Evolutionary conservation across 106 monocot species (phyloP), one percentile per base, ranked within the genome.

Genomic region (Allium cepa): DNA sequence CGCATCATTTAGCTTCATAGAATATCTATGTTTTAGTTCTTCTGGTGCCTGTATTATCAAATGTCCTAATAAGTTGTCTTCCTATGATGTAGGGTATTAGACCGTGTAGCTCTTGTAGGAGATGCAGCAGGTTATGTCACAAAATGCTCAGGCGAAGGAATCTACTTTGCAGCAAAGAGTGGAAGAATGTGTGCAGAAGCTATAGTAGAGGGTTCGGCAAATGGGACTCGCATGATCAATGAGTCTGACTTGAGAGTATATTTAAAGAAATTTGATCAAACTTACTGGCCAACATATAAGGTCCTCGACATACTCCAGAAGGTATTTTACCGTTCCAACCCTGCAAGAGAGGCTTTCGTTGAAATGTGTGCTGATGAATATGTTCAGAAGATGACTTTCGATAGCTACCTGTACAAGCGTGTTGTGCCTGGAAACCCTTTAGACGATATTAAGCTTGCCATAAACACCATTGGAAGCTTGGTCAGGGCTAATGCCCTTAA

Each of bases 341-440:
- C 89, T 3, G 85, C 89, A 10, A 77, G 85, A 22, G 85, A 89
- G 74, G 89, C 89, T 4, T 89, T 89, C 36, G 89, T 89, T 8
- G 79, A 89, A 85, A 89, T 89, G 89, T 89, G 89, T 68, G 85
- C 79, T 7, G 89, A 89, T 60, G 84, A 89, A 50, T 96, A 96
- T 57, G 96, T 96, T 18, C 96, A 96, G 84, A 96, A 88, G 86
- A 96, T 96, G 96, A 96, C 96, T 10, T 96, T 96, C 67, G 96
- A 96, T 58, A 96, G 96, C 70, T 96, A 96, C 70, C 68, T 96
- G 53, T 96, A 96, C 86, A 96, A 96, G 83, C 53, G 52, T 49
- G 96, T 96, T 16, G 85, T 79, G 69, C 92, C 96, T 0, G 96
- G 96, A 28, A 96, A 80, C 79, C 96, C 96, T 0, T 11, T 96